Base-by-base conservation (phyloP, 768 basidiomycete species). In the Sistotremastrum niveocremeum region DNA sequence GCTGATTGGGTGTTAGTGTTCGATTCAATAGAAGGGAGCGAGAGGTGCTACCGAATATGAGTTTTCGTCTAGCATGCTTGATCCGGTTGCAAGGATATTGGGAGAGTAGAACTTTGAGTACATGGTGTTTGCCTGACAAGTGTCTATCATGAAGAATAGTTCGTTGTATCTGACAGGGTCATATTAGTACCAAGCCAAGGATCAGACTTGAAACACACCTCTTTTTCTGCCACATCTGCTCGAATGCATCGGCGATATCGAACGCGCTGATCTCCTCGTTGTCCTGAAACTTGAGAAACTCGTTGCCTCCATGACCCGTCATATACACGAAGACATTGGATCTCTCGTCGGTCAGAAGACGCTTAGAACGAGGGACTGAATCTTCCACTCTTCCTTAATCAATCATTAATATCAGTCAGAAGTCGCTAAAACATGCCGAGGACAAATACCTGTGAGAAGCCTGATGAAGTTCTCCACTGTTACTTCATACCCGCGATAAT, bases 271-370 rank as follows among this genome's bases (percentile, higher is more conserved):
- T 89, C 61, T 99, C 95, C 62, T 98, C 95, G 60, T 86, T 91
- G 59, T 99, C 95, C 59, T 99, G 95, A 62, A 99, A 98, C 61
- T 99, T 98, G 57, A 99, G 76, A 60, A 98, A 99, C 62, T 95
- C 95, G 56, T 94, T 85, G 1, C 95, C 95, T 8, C 95, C 95
- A 54, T 98, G 95, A 0, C 95, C 95, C 0, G 95, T 94, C 88
- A 98, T 86, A 63, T 95, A 98, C 12, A 99, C 79, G 58, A 98
- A 97, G 49, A 99, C 71, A 56, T 98, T 98, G 5, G 86, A 90
- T 31, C 78, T 69, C 47, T 88, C 83, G 56, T 99, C 93, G 1
- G 88, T 83, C 37, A 95, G 68, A 3, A 99, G 74, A 10, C 94
- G 83, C 56, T 99, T 98, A 0, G 86, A 89, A 6, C 89, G 81